A percentile compares a stretch with the other conserved stretches of the same genome.
These are phyloP conservation scores for Leishmania major DNA, from an alignment of 208 protist genomes.

Conservation along the genomic window DNA sequence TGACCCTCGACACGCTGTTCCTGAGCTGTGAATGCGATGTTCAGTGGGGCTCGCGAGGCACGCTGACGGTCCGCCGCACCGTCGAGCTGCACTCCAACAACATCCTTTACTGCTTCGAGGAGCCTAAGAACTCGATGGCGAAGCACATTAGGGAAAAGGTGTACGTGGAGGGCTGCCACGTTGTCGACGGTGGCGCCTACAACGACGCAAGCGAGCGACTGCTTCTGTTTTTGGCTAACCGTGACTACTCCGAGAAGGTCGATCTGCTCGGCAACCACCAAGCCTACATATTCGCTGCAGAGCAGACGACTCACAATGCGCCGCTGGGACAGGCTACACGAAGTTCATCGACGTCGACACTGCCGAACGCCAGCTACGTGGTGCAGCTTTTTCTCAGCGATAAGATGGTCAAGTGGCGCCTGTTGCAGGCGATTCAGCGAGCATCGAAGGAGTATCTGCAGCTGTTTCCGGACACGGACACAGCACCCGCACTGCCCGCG, in stretches of 20 bases:
- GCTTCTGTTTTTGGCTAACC: slow-evolving; percentile 43
- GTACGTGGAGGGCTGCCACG: slow-evolving; percentile 47
- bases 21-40: slow-evolving; percentile 40
- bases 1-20: slow-evolving; percentile 52
- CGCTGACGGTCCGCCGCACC: slow-evolving; percentile 36
- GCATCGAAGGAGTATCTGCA: slow-evolving; percentile 32
- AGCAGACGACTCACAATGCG: neutral
- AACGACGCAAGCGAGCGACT: slow-evolving; percentile 31
- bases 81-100: slow-evolving; percentile 62
- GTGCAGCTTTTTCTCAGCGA: slow-evolving; percentile 36
- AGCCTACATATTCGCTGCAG: slow-evolving; percentile 24
- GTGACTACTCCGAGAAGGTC: slow-evolving; percentile 57
- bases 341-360: neutral
- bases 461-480: slow-evolving; percentile 8
- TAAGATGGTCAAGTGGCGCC: slow-evolving; percentile 64
- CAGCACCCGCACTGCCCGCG: neutral
- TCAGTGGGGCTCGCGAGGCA: slow-evolving; percentile 31
- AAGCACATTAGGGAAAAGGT: slow-evolving; percentile 60
- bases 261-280: slow-evolving; percentile 46
- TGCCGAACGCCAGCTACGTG: slow-evolving; percentile 22
- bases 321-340: neutral
- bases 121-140: slow-evolving; percentile 61
- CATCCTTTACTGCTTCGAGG: slow-evolving; percentile 66
- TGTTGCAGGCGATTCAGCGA: slow-evolving; percentile 38
- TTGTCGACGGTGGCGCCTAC: slow-evolving; percentile 50